phyloP scores from a whole-genome alignment of 176 grass and related monocot genomes.

The Raddia distichophylla region DNA sequence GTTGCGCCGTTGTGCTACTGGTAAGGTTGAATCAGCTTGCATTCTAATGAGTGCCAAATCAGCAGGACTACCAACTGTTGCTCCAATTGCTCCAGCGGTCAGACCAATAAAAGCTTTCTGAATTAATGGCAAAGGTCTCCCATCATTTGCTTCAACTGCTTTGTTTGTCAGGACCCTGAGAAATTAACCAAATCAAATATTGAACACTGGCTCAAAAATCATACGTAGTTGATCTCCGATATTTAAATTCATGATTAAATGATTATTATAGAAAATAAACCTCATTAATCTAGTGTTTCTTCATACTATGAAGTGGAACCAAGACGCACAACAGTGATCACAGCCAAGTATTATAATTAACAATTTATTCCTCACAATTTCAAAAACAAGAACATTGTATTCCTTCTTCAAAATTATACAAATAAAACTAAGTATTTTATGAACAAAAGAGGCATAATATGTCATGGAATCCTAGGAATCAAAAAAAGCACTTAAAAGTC shows the following conservation, averaged over 20 bases:
- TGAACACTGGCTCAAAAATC: background rate
- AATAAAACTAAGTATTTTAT: background rate
- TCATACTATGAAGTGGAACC: background rate
- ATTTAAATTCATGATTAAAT: background rate
- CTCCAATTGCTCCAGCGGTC: slow-evolving; percentile 93
- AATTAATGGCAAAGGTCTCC: slow-evolving; percentile 81
- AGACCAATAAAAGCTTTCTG: slow-evolving; percentile 97
- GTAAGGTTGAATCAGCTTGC: slow-evolving; percentile 98
- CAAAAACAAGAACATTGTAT: background rate
- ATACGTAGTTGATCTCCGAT: background rate
- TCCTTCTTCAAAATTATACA: background rate
- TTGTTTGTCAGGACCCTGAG: slow-evolving; percentile 96
- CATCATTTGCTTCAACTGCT: slow-evolving; percentile 91
- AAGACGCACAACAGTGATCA: background rate
- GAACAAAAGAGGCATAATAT: background rate
- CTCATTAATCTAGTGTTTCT: background rate
- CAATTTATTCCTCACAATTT: background rate
- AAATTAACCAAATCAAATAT: slow-evolving; percentile 16
- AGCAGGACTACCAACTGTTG: slow-evolving; percentile 83
- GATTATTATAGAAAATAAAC: background rate
- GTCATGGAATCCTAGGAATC: background rate
- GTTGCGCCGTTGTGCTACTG: slow-evolving; percentile 69
- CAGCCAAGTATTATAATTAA: background rate
- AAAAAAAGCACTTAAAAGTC: background rate
- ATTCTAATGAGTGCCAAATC: slow-evolving; percentile 99